Base-by-base conservation (phyloP, 345 rosid species). In the Triadica sebifera region DNA sequence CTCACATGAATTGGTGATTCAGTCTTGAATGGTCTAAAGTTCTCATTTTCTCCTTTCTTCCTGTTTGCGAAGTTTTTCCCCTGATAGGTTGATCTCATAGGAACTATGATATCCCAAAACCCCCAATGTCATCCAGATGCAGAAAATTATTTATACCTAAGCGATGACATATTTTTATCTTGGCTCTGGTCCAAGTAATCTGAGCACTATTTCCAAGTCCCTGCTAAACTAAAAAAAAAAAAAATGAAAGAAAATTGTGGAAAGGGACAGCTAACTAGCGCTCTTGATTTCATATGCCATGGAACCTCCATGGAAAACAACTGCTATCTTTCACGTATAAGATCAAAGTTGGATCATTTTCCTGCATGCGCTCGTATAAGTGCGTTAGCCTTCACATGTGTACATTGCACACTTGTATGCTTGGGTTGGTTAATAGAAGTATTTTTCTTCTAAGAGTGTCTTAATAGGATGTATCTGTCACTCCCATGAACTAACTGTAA, bases 401-500 rank as follows among this genome's bases (percentile, higher is more conserved):
- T 29, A 29, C 34, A 25, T n/a, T n/a, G 24, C 20, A 25, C 5
- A 4, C 19, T 0, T 1, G 19, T 38, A 24, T 62, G 43, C n/a
- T n/a, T 37, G 10, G 8, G 5, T 62, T 62, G 12, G 43, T 61
- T 11, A 8, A 12, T 4, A 12, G 17, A 15, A 17, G 29, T 16
- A 2, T 29, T 1, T 16, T 38, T 5, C n/a, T 4, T 12, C 1
- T 55, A 3, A 55, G 19, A 15, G 0, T 6, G 47, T 8, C 1
- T 6, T 43, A 6, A 43, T n/a, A n/a, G n/a, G n/a, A n/a, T n/a
- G n/a, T n/a, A n/a, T n/a, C n/a, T n/a, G n/a, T n/a, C n/a, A n/a
- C n/a, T n/a, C n/a, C 47, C 37, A 41, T 71, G 22, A n/a, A n/a
- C n/a, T n/a, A 15, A 41, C 53, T 64, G 12, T 74, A 29, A 65